A percentile compares a stretch with the other conserved stretches of the same genome.
These are phyloP conservation scores for Phytophthora brassicae DNA, from an alignment of 352 stramenopile species.

Conservation along the genomic window DNA sequence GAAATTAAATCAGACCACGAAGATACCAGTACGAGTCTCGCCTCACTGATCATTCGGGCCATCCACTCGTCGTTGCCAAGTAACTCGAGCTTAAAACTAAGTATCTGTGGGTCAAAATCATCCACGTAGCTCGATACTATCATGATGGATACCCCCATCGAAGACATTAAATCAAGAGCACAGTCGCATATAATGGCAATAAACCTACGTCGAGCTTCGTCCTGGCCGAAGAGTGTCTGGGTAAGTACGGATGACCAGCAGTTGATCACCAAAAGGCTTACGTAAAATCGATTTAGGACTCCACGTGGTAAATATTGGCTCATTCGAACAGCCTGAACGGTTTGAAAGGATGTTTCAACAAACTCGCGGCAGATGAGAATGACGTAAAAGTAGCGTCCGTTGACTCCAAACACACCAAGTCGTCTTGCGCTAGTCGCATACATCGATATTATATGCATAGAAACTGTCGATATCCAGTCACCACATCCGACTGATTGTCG, in stretches of 20 bases:
- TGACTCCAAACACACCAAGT: slow-evolving; percentile 27
- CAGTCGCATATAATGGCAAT: slow-evolving; percentile 25
- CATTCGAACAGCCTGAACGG: slow-evolving; percentile 32
- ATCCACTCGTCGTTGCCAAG: slow-evolving; percentile 44
- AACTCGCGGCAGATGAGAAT: slow-evolving; percentile 23
- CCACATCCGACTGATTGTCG: too few relatives aligned
- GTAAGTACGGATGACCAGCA: slow-evolving; percentile 26
- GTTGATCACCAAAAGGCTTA: slow-evolving; percentile 25
- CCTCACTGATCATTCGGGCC: slow-evolving; percentile 26
- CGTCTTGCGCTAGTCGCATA: too few relatives aligned
- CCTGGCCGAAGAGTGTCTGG: slow-evolving; percentile 1
- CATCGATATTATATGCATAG: too few relatives aligned
- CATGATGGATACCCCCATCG: slow-evolving; percentile 18
- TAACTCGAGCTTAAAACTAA: slow-evolving; percentile 12
- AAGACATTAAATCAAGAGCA: slow-evolving; percentile 22
- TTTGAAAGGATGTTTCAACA: slow-evolving; percentile 28
- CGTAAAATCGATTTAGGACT: slow-evolving; percentile 37
- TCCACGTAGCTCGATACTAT: slow-evolving; percentile 8
- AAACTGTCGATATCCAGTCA: too few relatives aligned
- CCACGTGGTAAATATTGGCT: slow-evolving; percentile 23
- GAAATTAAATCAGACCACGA: slow-evolving; percentile 30
- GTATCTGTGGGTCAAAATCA: too few relatives aligned
- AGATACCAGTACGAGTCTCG: slow-evolving; percentile 28
- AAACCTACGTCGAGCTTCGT: slow-evolving; percentile 20
- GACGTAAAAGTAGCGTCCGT: slow-evolving; percentile 27